Evolutionary conservation across 768 basidiomycete genomes (phyloP), one percentile per base, ranked within the genome.

Genomic region (Hericium rajendrae): DNA sequence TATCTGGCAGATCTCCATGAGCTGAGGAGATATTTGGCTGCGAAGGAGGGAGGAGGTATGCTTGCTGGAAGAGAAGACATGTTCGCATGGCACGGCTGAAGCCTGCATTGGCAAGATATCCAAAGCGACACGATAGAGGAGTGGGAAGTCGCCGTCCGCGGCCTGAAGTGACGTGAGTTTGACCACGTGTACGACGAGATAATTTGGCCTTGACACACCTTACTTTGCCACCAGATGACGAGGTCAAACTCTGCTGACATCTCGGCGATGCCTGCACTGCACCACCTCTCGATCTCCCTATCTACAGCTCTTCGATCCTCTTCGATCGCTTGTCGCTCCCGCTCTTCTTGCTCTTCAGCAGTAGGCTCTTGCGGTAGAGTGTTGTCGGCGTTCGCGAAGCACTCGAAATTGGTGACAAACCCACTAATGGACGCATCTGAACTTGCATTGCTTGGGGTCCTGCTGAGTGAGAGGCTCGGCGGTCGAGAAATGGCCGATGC

Each of bases 21-120:
- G 41, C 6, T 38, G 16, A 6, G 55, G 48, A 39, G 37, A 24
- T 9, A 64, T 32, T n/a, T 38, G 32, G 24, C 39, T 60, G 6
- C 61, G 24, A 18, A 53, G 60, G 15, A 28, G 22, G 15, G 61
- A 60, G 43, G 48, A 28, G 5, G 56, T 58, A 15, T 62, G 28
- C 38, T 55, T 59, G 32, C 59, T 49, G 6, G 57, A 58, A 10
- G 63, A 64, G 53, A 64, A 64, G 32, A 59, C 52, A 0, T 58
- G 61, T 22, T 64, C 63, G 43, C 58, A 64, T 12, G 59, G 59
- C 2, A 64, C 59, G 2, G 61, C 55, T 3, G 58, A 61, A 1
- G 58, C 62, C 26, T 62, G 62, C 4, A 55, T 41, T 1, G 62
- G 55, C 9, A 64, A 54, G 46, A 57, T 49, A 48, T 64, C 62